A percentile compares a stretch with the other conserved stretches of the same genome.
phyloP scores from a whole-genome alignment of 768 basidiomycete species.

The Leccinum sublutescens region DNA sequence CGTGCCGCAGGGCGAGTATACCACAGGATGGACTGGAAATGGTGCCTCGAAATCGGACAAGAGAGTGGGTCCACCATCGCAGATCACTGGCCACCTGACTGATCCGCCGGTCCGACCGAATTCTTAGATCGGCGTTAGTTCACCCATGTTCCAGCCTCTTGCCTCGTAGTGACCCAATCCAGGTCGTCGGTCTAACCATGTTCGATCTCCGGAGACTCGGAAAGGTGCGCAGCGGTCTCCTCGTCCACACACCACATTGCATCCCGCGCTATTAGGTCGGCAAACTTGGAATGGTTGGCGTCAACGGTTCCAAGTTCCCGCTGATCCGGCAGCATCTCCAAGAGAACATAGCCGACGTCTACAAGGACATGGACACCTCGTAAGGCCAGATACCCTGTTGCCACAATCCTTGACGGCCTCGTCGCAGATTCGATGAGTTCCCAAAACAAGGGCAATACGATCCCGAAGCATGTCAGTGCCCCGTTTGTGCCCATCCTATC shows the following conservation, averaged over 20 bases:
- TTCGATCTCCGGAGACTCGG: constrained; percentile 86
- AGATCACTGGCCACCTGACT: background rate
- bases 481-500: constrained; percentile 4
- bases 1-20: constrained; percentile 72
- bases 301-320: constrained; percentile 85
- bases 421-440: constrained; percentile 69
- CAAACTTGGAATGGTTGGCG: constrained; percentile 83
- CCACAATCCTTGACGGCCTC: background rate
- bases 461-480: constrained; percentile 74
- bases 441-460: constrained; percentile 69
- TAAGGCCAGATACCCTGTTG: constrained; percentile 29
- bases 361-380: constrained; percentile 86
- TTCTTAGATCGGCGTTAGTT: constrained; percentile 63
- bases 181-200: constrained; percentile 88
- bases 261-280: constrained; percentile 46
- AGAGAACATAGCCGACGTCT: constrained; percentile 78
- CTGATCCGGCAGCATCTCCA: constrained; percentile 77
- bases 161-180: constrained; percentile 15
- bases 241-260: constrained; percentile 8
- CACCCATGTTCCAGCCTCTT: constrained; percentile 5
- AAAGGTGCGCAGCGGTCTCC: constrained; percentile 48
- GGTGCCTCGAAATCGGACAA: constrained; percentile 96
- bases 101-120: constrained; percentile 1
- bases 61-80: constrained; percentile 52
- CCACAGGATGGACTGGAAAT: constrained; percentile 89